These are phyloP conservation scores for Bipolaris bicolor DNA, from an alignment of 2,329 filamentous ascomycete genomes.

Conservation along the genomic window DNA sequence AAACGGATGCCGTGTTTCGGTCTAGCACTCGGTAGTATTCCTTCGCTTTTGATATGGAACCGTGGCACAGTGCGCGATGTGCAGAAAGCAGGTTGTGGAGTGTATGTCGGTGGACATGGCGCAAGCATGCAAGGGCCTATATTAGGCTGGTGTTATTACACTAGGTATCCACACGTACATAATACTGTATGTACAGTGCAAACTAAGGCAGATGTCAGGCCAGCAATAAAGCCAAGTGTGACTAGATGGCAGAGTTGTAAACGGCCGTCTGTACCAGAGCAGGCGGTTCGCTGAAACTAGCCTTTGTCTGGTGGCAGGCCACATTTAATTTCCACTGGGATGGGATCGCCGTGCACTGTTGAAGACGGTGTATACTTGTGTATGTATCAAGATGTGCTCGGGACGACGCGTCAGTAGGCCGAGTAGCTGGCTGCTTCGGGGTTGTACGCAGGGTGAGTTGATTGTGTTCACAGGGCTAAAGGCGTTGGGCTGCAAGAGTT, in stretches of 20 bases:
- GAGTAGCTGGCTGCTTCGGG: neutral
- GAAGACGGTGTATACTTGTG: too few species aligned
- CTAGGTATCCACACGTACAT: slow-evolving; percentile 4
- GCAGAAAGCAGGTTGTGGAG: slow-evolving; percentile 8
- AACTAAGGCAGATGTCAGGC: neutral
- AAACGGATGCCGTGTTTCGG: neutral
- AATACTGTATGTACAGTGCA: too few species aligned
- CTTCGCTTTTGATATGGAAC: neutral
- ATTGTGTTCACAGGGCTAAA: neutral
- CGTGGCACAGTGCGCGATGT: neutral
- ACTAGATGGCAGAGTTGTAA: neutral
- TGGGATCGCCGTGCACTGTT: too few species aligned
- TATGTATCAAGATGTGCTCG: neutral
- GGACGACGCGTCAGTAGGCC: neutral
- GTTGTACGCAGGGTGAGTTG: neutral
- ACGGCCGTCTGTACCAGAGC: neutral
- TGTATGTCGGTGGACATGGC: slow-evolving; percentile 9
- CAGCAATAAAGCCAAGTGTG: neutral
- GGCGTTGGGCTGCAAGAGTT: slow-evolving; percentile 2
- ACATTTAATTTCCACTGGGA: too few species aligned
- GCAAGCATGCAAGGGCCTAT: slow-evolving; percentile 1
- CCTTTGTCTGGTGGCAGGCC: too few species aligned
- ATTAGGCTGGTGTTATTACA: slow-evolving; percentile 18
- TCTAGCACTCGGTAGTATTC: neutral
- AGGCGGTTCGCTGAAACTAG: neutral